Percentiles rank a stretch among this genome's conserved stretches.
Evolutionary conservation across 192 early-diverging fungal species (phyloP).

Genomic region (Coemansia sp.): DNA sequence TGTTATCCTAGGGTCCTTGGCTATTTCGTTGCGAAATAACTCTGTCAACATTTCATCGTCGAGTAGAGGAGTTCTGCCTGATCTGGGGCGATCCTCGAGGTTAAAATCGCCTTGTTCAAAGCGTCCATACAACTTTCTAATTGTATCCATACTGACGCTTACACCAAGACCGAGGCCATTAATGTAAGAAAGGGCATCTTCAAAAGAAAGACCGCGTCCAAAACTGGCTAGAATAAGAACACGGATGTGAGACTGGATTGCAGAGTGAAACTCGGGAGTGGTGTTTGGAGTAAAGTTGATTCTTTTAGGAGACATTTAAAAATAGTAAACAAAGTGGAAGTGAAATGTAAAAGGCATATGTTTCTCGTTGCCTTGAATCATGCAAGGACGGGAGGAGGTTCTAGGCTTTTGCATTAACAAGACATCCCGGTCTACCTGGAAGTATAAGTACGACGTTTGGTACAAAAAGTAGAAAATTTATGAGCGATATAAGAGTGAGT

Average conservation of each 20-base stretch:
- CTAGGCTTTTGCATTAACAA: neutral
- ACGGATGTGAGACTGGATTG: neutral
- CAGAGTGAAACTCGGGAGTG: neutral
- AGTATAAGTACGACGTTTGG: slow-evolving; percentile 10
- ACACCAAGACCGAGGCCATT: neutral
- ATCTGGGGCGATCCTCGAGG: neutral
- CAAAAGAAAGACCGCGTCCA: neutral
- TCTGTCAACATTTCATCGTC: neutral
- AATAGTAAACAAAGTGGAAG: neutral
- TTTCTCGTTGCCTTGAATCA: too few relatives aligned
- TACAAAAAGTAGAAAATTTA: neutral
- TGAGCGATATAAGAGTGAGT: neutral
- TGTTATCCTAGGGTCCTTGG: neutral
- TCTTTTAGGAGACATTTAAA: neutral
- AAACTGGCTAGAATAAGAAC: neutral
- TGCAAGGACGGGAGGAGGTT: too few relatives aligned
- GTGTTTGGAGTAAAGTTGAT: neutral
- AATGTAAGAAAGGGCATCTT: neutral
- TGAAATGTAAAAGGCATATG: too few relatives aligned
- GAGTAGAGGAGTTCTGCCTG: neutral
- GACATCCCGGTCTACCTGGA: too few relatives aligned
- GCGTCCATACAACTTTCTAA: neutral
- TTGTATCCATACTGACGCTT: neutral
- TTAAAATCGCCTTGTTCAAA: neutral
- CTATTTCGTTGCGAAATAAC: neutral